A percentile compares a stretch with the other conserved stretches of the same genome.
phyloP scores from a whole-genome alignment of 2,329 filamentous ascomycete species.

The Epichloe festucae region DNA sequence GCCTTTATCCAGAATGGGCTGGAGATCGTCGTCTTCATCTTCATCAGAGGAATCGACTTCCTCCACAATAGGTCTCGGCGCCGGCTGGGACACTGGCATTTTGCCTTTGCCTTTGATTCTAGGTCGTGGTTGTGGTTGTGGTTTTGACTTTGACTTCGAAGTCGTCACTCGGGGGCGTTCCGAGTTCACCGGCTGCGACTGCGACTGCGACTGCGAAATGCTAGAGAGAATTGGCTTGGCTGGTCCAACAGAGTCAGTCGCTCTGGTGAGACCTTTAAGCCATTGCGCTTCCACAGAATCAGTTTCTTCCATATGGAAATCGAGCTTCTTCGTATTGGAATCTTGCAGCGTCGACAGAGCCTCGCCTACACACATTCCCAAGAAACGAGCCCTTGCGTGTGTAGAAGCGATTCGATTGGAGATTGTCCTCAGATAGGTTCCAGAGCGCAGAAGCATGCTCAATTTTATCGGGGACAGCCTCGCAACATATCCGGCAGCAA shows the following conservation, averaged over 20 bases:
- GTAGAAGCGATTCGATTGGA: slow-evolving; percentile 76
- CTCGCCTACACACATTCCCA: slow-evolving; percentile 82
- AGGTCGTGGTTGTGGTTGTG: background rate
- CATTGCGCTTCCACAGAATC: slow-evolving; percentile 58
- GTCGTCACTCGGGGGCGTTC: background rate
- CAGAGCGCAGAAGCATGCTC: slow-evolving; percentile 55
- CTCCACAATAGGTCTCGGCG: slow-evolving; percentile 42
- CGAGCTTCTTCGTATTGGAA: slow-evolving; percentile 58
- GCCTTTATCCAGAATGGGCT: slow-evolving; percentile 59
- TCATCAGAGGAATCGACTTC: slow-evolving; percentile 50
- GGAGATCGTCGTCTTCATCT: slow-evolving; percentile 35
- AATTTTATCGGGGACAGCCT: slow-evolving; percentile 53
- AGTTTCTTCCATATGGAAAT: slow-evolving; percentile 74
- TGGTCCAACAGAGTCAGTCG: slow-evolving; percentile 51
- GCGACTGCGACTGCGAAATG: background rate
- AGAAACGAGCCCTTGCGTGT: slow-evolving; percentile 60
- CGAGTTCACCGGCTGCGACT: background rate
- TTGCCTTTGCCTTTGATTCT: slow-evolving; percentile 9
- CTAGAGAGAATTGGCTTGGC: slow-evolving; percentile 33
- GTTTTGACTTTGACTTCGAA: background rate
- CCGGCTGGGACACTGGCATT: slow-evolving; percentile 16
- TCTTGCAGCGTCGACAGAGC: slow-evolving; percentile 50
- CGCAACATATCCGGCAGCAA: slow-evolving; percentile 65
- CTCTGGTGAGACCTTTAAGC: slow-evolving; percentile 54
- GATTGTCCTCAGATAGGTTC: slow-evolving; percentile 60